Evolutionary conservation across 2,329 filamentous ascomycete species (phyloP), one percentile per base, ranked within the genome.

Genomic region (Fusarium chlamydosporum): DNA sequence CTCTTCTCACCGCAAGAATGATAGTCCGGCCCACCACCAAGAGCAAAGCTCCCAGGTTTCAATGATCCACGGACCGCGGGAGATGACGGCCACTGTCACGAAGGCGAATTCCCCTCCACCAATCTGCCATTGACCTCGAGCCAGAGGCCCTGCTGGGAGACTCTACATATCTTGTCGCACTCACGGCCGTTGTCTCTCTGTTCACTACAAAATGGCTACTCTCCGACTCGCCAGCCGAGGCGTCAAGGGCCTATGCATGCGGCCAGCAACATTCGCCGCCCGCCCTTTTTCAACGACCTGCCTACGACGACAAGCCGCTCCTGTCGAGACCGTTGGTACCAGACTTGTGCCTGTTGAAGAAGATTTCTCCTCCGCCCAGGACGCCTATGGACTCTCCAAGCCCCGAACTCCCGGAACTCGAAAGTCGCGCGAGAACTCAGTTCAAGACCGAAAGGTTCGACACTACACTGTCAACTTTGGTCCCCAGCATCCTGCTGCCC

Each of bases 391-490:
- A 73, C 74, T 84, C 71, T 81, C 71, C 76, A 80, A 73, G 74
- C 81, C 77, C 53, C 75, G 80, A 46, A 78, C 80, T 58, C 79
- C 80, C 65, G 73, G 75, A 67, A 78, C 81, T 70, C 82, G 86
- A 74, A 82, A 83, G 75, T 77, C 79, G 68, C 78, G 79, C 72
- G 83, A 86, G 70, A 83, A 81, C 74, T 82, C 81, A 60, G 79
- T 87, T 67, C 80, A 78, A 68, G 80, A 83, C 82, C 91, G 95
- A 81, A 98, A 97, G 87, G 92, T 99, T 79, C 90, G 96, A 73
- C 96, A 99, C 84, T 99, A 99, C 84, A 99, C 96, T 8, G 95
- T 99, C 85, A 99, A 99, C 86, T 99, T 99, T 77, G 96, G 96
- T 58, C 96, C 96, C 70, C 96, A 99, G 86, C 96, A 99, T 86